Evolutionary conservation across 2,329 filamentous ascomycete species (phyloP).

Genomic region (Raffaelea ambrosiae): DNA sequence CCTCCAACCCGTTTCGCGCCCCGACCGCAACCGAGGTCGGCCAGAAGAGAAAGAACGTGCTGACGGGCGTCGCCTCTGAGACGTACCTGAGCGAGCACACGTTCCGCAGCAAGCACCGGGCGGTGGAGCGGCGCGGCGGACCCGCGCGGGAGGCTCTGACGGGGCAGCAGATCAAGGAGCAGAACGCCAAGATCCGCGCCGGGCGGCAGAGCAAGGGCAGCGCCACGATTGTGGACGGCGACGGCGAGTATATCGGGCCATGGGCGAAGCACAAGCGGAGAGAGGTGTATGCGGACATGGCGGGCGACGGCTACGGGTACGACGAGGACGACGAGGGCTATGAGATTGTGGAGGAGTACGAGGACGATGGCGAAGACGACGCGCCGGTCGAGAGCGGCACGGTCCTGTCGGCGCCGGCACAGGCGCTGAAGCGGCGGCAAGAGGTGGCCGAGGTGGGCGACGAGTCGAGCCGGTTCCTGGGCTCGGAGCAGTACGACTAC

Average conservation of each 20-base stretch:
- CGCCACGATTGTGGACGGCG: conserved; percentile 74
- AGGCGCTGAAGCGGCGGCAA: conserved; percentile 46
- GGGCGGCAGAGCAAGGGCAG: conserved; percentile 81
- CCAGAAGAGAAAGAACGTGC: conserved; percentile 69
- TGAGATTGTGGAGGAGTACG: conserved; percentile 67
- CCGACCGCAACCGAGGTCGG: conserved; percentile 24
- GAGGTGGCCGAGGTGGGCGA: conserved; percentile 52
- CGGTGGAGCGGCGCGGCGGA: conserved; percentile 61
- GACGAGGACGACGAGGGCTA: conserved; percentile 62
- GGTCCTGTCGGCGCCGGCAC: conserved; percentile 46
- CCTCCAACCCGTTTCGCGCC: conserved; percentile 66
- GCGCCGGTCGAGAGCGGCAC: conserved; percentile 58
- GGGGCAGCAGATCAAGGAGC: conserved; percentile 56
- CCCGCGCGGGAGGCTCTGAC: conserved; percentile 47
- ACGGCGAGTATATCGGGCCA: conserved; percentile 82
- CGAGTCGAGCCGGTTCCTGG: conserved; percentile 85
- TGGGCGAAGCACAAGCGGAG: conserved; percentile 78
- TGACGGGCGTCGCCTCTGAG: conserved; percentile 82
- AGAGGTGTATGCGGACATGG: conserved; percentile 59
- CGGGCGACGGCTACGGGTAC: conserved; percentile 60
- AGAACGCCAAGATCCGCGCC: conserved; percentile 57
- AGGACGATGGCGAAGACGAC: conserved; percentile 51
- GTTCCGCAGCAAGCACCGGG: conserved; percentile 80
- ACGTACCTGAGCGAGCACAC: conserved; percentile 83
- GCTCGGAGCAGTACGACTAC: conserved; percentile 77